Percentiles rank a stretch among this genome's conserved stretches.
phyloP scores from a whole-genome alignment of 495 filamentous ascomycete genomes.

The Rostrohypoxylon terebratum region DNA sequence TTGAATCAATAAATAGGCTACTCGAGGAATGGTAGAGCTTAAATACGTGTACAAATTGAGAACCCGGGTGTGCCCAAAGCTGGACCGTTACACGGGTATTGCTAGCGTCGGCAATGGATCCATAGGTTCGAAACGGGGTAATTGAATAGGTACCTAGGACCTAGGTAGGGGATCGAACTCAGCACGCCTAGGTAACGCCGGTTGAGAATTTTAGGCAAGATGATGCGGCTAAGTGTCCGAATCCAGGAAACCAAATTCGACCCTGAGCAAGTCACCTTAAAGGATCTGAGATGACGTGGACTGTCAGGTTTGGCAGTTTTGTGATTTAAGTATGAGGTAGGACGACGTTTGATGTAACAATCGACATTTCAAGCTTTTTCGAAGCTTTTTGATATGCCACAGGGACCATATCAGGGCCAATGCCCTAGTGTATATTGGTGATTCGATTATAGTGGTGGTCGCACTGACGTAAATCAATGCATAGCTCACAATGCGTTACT shows the following conservation, averaged over 20 bases:
- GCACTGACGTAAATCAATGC: constrained; percentile 15
- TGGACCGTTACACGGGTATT: constrained; percentile 5
- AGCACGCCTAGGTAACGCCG: neutral
- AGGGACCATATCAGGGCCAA: neutral
- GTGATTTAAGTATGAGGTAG: constrained; percentile 3
- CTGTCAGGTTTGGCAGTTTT: constrained; percentile 5
- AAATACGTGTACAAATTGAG: constrained; percentile 15
- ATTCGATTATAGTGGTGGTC: neutral
- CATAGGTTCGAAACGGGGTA: constrained; percentile 6
- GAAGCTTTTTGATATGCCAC: constrained; percentile 20
- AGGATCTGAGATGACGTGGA: constrained; percentile 35
- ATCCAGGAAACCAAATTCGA: neutral
- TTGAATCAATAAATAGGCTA: neutral
- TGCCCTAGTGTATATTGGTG: neutral
- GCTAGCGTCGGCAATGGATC: constrained; percentile 5
- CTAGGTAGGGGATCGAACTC: constrained; percentile 5
- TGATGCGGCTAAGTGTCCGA: constrained; percentile 18
- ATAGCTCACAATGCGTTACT: neutral
- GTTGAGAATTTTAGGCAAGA: constrained; percentile 17
- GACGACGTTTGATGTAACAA: constrained; percentile 21
- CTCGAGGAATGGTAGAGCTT: neutral
- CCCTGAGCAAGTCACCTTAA: constrained; percentile 6
- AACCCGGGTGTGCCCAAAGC: neutral
- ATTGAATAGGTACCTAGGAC: constrained; percentile 9
- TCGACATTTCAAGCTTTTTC: constrained; percentile 22